phyloP scores from a whole-genome alignment of 306 rosid species.

The Ochetophila trinervis region DNA sequence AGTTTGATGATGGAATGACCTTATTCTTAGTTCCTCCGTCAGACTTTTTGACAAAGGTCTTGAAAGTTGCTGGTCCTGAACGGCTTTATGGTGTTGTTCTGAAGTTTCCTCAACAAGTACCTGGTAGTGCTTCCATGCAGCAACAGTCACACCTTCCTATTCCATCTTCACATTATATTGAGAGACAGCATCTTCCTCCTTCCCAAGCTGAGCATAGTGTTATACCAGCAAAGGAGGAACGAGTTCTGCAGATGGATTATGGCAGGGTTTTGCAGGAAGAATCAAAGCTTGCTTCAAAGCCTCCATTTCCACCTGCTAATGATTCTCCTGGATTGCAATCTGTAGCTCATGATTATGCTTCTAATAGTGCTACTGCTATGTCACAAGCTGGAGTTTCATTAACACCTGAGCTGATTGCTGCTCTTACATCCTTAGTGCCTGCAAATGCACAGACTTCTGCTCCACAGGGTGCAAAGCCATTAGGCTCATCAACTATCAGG shows the following conservation, averaged over 20 bases:
- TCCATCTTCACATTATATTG: constrained; percentile 56
- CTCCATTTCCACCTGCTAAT: constrained; percentile 43
- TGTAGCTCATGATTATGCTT: constrained; percentile 49
- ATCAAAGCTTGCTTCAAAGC: constrained; percentile 53
- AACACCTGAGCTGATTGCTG: constrained; percentile 95
- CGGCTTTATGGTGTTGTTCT: constrained; percentile 98
- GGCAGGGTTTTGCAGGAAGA: constrained; percentile 60
- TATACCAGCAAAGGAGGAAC: constrained; percentile 60
- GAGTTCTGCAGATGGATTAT: constrained; percentile 51
- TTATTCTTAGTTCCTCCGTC: constrained; percentile 97
- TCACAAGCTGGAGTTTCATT: constrained; percentile 77
- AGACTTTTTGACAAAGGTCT: constrained; percentile 73
- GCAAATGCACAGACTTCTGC: constrained; percentile 56
- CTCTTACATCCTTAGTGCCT: constrained; percentile 77
- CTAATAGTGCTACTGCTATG: constrained; percentile 39
- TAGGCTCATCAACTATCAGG: constrained; percentile 43
- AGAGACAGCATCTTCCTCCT: constrained; percentile 60
- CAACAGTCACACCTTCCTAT: constrained; percentile 52
- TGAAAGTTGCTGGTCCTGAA: constrained; percentile 92
- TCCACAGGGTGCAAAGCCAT: constrained; percentile 48
- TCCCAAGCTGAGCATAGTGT: constrained; percentile 51
- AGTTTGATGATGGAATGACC: constrained; percentile 83
- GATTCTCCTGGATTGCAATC: constrained; percentile 55
- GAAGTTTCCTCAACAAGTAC: constrained; percentile 64
- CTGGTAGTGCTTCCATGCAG: constrained; percentile 47